Conservation (phyloP, 1,139 yeast species). For the Suhomyces bolitotheri region DNA sequence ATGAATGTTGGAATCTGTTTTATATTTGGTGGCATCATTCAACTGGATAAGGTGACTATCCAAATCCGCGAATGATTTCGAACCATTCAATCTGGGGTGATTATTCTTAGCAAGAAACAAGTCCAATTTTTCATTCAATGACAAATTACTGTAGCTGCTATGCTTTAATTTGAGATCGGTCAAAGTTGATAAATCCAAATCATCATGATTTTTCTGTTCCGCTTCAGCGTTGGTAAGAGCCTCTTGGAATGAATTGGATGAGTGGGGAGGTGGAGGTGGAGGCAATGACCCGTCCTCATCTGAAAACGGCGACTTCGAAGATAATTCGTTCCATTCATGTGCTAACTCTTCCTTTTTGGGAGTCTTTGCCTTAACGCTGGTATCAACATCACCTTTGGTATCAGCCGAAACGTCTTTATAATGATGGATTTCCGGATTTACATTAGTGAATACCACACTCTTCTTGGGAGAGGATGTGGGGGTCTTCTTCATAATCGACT, state of each 20-base stretch:
- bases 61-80: conserved; percentile 25
- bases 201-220: conserved; percentile 11
- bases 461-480: conserved; percentile 39
- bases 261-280: conserved; percentile 37
- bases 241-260: conserved; percentile 18
- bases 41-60: conserved; percentile 40
- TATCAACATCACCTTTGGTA: conserved; percentile 12
- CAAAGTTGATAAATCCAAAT: conserved; percentile 24
- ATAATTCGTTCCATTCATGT: conserved; percentile 30
- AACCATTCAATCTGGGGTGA: conserved; percentile 8
- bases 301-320: conserved; percentile 14
- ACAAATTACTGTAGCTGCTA: conserved; percentile 29
- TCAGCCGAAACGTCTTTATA: conserved; percentile 22
- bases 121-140: conserved; percentile 43
- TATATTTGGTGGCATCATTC: conserved; percentile 27
- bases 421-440: conserved; percentile 39
- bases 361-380: background rate
- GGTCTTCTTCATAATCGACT: conserved; percentile 42
- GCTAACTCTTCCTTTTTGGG: conserved; percentile 11
- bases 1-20: conserved; percentile 38
- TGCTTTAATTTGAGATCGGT: conserved; percentile 25
- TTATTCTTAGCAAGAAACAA: conserved; percentile 28
- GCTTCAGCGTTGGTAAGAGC: conserved; percentile 13
- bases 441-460: conserved; percentile 38
- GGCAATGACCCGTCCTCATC: conserved; percentile 31